Conservation (phyloP, 2,329 filamentous ascomycete species). For the Penicillium sp. region DNA sequence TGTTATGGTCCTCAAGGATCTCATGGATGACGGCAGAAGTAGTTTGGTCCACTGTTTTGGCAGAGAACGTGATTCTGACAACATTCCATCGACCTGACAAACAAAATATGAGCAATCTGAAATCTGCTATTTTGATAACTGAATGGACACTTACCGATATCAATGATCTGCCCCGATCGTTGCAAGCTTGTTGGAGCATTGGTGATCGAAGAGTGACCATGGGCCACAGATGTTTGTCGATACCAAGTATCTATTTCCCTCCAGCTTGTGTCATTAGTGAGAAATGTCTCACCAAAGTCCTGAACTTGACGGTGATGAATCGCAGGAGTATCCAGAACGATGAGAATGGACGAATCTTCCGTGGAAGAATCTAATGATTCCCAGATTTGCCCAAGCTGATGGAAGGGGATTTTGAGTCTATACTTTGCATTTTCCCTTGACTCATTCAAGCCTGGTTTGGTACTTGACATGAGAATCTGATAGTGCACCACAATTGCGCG, state of each 20-base stretch:
- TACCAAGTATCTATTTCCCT: constrained; percentile 54
- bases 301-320: constrained; percentile 41
- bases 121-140: constrained; percentile 1
- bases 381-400: constrained; percentile 39
- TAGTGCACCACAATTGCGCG: constrained; percentile 46
- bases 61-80: constrained; percentile 49
- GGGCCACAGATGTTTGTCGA: constrained; percentile 59
- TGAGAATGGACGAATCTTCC: constrained; percentile 29
- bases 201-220: constrained; percentile 34
- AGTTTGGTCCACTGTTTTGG: constrained; percentile 27
- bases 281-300: constrained; percentile 33
- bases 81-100: constrained; percentile 55
- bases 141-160: constrained; percentile 47
- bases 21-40: constrained; percentile 42
- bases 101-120: constrained; percentile 7
- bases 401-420: constrained; percentile 44
- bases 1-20: constrained; percentile 66
- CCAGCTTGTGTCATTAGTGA: constrained; percentile 47
- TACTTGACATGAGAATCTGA: constrained; percentile 22
- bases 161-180: constrained; percentile 50
- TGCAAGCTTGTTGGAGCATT: constrained; percentile 43
- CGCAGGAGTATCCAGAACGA: constrained; percentile 42
- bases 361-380: constrained; percentile 24
- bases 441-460: neutral
- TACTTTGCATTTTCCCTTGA: constrained; percentile 9